Percentiles rank a stretch among this genome's conserved stretches.
phyloP scores from a whole-genome alignment of 192 early-diverging fungal species.

The Podila clonocystis region DNA sequence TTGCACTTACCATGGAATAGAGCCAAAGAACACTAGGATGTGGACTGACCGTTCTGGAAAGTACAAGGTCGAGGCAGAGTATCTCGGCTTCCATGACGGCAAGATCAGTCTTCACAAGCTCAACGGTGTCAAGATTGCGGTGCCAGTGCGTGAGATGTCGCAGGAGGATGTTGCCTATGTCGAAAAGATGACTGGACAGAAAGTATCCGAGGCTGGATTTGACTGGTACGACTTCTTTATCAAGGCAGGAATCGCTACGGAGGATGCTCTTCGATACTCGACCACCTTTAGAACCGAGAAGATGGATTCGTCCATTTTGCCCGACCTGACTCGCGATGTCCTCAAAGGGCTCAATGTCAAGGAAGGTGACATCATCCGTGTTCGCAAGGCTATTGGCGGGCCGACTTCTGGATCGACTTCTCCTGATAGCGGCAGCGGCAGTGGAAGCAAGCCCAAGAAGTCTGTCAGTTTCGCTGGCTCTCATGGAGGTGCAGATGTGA shows the following conservation, averaged over 20 bases:
- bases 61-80: slow-evolving; percentile 94
- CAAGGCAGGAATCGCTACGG: slow-evolving; percentile 74
- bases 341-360: slow-evolving; percentile 84
- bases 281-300: slow-evolving; percentile 87
- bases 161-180: slow-evolving; percentile 63
- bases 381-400: slow-evolving; percentile 68
- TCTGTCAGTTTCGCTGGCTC: slow-evolving; percentile 51
- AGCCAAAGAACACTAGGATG: slow-evolving; percentile 76
- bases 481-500: slow-evolving; percentile 41
- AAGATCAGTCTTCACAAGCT: slow-evolving; percentile 93
- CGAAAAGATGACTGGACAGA: slow-evolving; percentile 59
- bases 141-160: slow-evolving; percentile 89
- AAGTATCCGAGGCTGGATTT: slow-evolving; percentile 67
- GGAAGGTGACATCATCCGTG: slow-evolving; percentile 84
- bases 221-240: slow-evolving; percentile 97
- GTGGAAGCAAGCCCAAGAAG: slow-evolving; percentile 42
- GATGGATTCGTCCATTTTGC: slow-evolving; percentile 83
- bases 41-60: slow-evolving; percentile 95
- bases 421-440: slow-evolving; percentile 55
- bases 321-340: slow-evolving; percentile 77
- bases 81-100: slow-evolving; percentile 78
- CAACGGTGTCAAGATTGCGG: slow-evolving; percentile 95
- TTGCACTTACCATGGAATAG: slow-evolving; percentile 38
- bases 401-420: slow-evolving; percentile 56
- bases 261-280: slow-evolving; percentile 84